These are phyloP conservation scores for Elsinoe australis DNA, from an alignment of 2,329 filamentous ascomycete species.

Conservation along the genomic window DNA sequence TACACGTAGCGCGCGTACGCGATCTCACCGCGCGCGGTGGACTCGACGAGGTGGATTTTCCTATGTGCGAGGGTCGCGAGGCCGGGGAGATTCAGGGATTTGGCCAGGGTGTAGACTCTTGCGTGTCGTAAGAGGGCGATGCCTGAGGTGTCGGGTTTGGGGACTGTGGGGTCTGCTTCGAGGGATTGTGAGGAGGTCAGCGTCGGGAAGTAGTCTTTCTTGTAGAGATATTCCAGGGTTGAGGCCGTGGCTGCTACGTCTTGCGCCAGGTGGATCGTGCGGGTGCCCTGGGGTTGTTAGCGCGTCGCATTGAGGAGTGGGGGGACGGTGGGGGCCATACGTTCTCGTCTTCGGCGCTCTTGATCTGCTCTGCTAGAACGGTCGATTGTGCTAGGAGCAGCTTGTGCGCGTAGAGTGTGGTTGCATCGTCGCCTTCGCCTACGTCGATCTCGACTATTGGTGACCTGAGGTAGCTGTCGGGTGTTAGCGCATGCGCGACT, in stretches of 20 bases:
- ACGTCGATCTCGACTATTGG: slow-evolving; percentile 42
- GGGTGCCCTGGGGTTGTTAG: slow-evolving; percentile 34
- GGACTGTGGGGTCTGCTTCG: slow-evolving; percentile 59
- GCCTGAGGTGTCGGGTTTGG: slow-evolving; percentile 66
- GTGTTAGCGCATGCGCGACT: background rate
- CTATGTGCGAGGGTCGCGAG: slow-evolving; percentile 71
- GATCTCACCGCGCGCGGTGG: slow-evolving; percentile 82
- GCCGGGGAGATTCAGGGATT: slow-evolving; percentile 58
- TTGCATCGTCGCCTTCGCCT: slow-evolving; percentile 48
- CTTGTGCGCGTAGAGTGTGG: slow-evolving; percentile 70
- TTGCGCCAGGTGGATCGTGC: slow-evolving; percentile 62
- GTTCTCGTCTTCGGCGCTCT: slow-evolving; percentile 53
- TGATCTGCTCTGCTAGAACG: slow-evolving; percentile 54
- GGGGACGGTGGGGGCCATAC: slow-evolving; percentile 33
- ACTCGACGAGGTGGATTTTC: slow-evolving; percentile 89
- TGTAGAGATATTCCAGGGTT: slow-evolving; percentile 79
- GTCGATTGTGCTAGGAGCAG: slow-evolving; percentile 66
- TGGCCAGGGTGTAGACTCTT: slow-evolving; percentile 79
- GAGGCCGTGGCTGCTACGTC: slow-evolving; percentile 67
- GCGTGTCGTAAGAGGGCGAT: slow-evolving; percentile 81
- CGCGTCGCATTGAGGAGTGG: background rate
- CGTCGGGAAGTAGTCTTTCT: slow-evolving; percentile 74
- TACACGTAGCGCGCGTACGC: slow-evolving; percentile 88
- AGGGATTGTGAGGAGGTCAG: slow-evolving; percentile 54
- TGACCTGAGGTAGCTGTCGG: slow-evolving; percentile 40